phyloP scores from a whole-genome alignment of 1,139 yeast genomes.

The Waltiozyma sp. region DNA sequence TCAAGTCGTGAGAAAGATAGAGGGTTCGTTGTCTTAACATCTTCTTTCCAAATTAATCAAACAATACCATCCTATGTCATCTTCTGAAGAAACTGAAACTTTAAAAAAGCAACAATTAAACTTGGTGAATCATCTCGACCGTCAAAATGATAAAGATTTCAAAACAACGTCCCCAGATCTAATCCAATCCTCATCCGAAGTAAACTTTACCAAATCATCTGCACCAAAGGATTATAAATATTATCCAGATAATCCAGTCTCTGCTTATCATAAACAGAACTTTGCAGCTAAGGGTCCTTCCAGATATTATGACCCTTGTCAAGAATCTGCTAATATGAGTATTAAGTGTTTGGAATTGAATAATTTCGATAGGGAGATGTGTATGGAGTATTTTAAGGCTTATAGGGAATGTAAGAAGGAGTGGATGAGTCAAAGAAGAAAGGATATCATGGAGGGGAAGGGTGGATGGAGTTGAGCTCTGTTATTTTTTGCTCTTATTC shows the following conservation, averaged over 20 bases:
- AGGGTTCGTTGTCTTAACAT: too few species aligned
- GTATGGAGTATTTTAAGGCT: slow-evolving; percentile 83
- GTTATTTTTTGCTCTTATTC: too few species aligned
- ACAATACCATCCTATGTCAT: too few species aligned
- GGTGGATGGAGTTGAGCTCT: slow-evolving; percentile 14
- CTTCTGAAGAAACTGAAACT: not conserved
- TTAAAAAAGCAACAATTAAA: not conserved
- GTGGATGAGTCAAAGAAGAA: slow-evolving; percentile 39
- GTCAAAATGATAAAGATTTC: slow-evolving; percentile 10
- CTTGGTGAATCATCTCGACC: not conserved
- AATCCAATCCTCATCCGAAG: slow-evolving; percentile 32
- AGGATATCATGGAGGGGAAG: slow-evolving; percentile 22
- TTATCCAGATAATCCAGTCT: slow-evolving; percentile 65
- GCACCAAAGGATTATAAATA: slow-evolving; percentile 41
- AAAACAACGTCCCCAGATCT: slow-evolving; percentile 23
- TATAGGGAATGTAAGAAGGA: slow-evolving; percentile 86
- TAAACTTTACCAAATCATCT: slow-evolving; percentile 45
- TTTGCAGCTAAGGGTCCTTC: slow-evolving; percentile 57
- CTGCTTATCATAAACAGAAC: slow-evolving; percentile 22
- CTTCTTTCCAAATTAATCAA: too few species aligned
- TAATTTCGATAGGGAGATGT: slow-evolving; percentile 63
- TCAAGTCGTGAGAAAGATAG: too few species aligned
- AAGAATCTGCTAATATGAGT: slow-evolving; percentile 79
- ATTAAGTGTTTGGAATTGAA: slow-evolving; percentile 68
- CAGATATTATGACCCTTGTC: slow-evolving; percentile 86